A percentile compares a stretch with the other conserved stretches of the same genome.
Conservation (phyloP, 371 early-diverging fungal genomes). For the Mucor mucedo region DNA sequence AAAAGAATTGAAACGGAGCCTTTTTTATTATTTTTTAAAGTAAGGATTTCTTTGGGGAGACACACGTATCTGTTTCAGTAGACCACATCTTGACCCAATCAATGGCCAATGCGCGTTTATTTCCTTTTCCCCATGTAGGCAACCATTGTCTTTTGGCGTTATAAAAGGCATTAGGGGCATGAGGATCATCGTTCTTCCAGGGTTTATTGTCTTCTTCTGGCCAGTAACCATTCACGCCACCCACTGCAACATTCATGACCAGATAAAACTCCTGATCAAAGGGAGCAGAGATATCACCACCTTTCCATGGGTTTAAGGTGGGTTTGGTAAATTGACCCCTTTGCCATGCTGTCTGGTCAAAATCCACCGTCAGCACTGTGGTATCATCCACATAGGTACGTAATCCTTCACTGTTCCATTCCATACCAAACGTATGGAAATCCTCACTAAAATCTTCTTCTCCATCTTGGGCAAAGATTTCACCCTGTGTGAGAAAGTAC, state of each 20-base stretch:
- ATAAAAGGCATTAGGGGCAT: conserved; percentile 60
- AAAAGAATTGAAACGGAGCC: neutral
- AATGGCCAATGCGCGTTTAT: conserved; percentile 58
- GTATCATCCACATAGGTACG: conserved; percentile 66
- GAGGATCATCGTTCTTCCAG: conserved; percentile 55
- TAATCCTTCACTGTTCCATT: conserved; percentile 67
- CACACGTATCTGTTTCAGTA: conserved; percentile 23
- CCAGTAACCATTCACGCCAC: conserved; percentile 69
- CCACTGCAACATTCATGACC: conserved; percentile 75
- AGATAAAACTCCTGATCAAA: conserved; percentile 72
- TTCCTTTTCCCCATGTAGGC: conserved; percentile 59
- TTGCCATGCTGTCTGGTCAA: conserved; percentile 53
- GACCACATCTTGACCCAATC: conserved; percentile 64
- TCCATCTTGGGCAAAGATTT: conserved; percentile 31
- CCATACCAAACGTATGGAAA: conserved; percentile 57
- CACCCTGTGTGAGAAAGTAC: conserved; percentile 48
- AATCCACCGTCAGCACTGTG: conserved; percentile 61
- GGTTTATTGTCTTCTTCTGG: conserved; percentile 61
- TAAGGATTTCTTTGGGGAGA: neutral
- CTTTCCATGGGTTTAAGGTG: conserved; percentile 61
- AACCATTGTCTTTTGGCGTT: conserved; percentile 55
- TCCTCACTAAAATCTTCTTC: conserved; percentile 46
- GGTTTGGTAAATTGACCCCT: conserved; percentile 51
- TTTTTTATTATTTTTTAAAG: conserved; percentile 4
- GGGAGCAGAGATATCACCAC: conserved; percentile 57